Evolutionary conservation across 257 asterid species (phyloP), one percentile per base, ranked within the genome.

Genomic region (Dorcoceras hygrometricum): DNA sequence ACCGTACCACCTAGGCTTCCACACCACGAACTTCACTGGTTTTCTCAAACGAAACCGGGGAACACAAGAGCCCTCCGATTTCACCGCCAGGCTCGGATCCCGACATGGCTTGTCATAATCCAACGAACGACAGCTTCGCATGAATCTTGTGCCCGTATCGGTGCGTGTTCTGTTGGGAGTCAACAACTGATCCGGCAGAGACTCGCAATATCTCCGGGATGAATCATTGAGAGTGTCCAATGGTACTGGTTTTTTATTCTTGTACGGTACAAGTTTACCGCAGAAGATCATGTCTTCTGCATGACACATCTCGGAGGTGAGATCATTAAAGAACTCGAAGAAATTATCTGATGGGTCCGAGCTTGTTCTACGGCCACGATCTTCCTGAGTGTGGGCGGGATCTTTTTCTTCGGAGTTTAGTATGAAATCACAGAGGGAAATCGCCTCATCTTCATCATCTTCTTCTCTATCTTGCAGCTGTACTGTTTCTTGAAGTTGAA

Each of bases 261-360:
- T 56, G 73, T 29, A 79, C 26, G 90, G 83, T 1, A 82, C 57
- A 73, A 87, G 86, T 54, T 78, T 84, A 19, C 95, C 95, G 59
- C 85, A 36, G 72, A 74, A 76, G 59, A 87, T 80, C 1, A 87
- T 84, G 76, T 84, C 95, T 53, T 87, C 95, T 11, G 95, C 91
- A 39, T 79, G 83, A 20, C 85, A 72, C 82, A 84, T 87, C 48
- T 78, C 79, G 27, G 73, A 57, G 48, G 18, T 73, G 63, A 63
- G 48, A 23, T 75, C 76, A 62, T 39, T 72, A 8, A 84, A 77
- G 84, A 87, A 87, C 73, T 87, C 95, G 78, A 87, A 87, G 75
- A 79, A 68, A 3, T n/a, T n/a, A n/a, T 87, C 89, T 2, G 86
- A 72, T 0, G 86, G 89, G 22, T 86, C 85, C 8, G 95, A 79